Base-by-base conservation (phyloP, 306 rosid genomes). In the Cicer judaicum region DNA sequence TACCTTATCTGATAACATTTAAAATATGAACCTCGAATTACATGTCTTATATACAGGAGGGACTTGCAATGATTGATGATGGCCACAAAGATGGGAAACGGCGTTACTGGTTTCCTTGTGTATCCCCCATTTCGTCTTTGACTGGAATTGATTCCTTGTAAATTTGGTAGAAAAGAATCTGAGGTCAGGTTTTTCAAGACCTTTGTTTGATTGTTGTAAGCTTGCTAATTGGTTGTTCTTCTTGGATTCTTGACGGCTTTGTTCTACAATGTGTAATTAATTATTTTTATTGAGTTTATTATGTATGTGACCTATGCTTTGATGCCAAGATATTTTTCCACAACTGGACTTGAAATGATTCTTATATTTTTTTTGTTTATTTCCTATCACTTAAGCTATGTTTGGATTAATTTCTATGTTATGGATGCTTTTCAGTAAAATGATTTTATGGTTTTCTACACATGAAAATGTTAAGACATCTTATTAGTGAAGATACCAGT, bases 51-150 rank as follows among this genome's bases (percentile, higher is more conserved):
- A 15, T 82, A 79, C 88, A 94, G 97, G 97, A 94, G 75, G 99
- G 99, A 72, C 96, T 94, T 79, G 97, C 96, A 43, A 90, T 94
- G 97, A 92, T 94, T 68, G 99, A 94, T 85, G 96, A 94, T 72
- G 99, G 99, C 68, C 97, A 94, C 59, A 89, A 83, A 85, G 99
- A 94, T 61, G 89, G 95, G 62, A 85, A 68, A 81, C 89, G 96
- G 18, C 84, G 89, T 43, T 90, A 92, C 68, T 94, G 99, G 99
- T 94, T 94, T 74, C 97, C 97, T 19, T 94, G 97, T 73, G 93
- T 88, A 42, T 92, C 96, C 70, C 85, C 96, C 55, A 87, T 90
- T 70, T 89, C 96, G 5, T 78, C 88, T 76, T 78, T 61, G 56
- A 62, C 83, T 19, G 90, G 80, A 48, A 82, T 76, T 47, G 92